Conservation (phyloP, 176 grass and related monocot species). For the Musa troglodytarum region DNA sequence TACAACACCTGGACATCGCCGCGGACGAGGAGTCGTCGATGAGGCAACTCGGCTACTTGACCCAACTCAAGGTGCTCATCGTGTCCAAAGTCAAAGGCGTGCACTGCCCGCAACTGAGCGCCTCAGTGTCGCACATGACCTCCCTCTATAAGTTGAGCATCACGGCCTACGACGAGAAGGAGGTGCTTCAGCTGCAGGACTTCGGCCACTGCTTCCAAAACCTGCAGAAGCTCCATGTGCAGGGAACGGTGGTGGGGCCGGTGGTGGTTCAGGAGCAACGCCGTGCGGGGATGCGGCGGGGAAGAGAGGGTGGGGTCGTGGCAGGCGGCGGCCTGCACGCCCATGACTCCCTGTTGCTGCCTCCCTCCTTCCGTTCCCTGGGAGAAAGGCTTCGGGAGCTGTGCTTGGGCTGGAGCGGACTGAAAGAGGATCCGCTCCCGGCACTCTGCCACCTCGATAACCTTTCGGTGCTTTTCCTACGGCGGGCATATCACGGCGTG, state of each 20-base stretch:
- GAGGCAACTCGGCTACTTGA: neutral
- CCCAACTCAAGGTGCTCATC: neutral
- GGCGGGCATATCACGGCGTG: slow-evolving; percentile 2
- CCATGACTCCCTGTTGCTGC: slow-evolving; percentile 19
- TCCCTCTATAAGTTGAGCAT: slow-evolving; percentile 19
- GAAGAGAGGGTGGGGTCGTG: too few species aligned
- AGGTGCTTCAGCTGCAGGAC: slow-evolving; percentile 19
- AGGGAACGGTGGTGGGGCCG: neutral
- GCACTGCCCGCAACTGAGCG: neutral
- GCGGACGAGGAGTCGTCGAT: neutral
- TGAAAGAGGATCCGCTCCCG: slow-evolving; percentile 29
- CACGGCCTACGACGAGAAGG: neutral
- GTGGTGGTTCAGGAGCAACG: neutral
- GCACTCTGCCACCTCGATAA: slow-evolving; percentile 20
- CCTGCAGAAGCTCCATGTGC: slow-evolving; percentile 29
- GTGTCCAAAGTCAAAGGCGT: neutral
- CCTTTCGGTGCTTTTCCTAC: slow-evolving; percentile 19
- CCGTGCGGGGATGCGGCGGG: neutral
- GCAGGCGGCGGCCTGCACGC: too few species aligned
- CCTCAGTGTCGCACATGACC: neutral
- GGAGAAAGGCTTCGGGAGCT: slow-evolving; percentile 23
- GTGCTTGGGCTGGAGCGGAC: slow-evolving; percentile 11
- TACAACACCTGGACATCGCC: neutral
- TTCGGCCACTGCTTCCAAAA: slow-evolving; percentile 5
- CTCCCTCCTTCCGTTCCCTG: neutral